Percentiles rank a stretch among this genome's conserved stretches.
Conservation (phyloP, 2,329 filamentous ascomycete genomes). For the Fusarium compactum region DNA sequence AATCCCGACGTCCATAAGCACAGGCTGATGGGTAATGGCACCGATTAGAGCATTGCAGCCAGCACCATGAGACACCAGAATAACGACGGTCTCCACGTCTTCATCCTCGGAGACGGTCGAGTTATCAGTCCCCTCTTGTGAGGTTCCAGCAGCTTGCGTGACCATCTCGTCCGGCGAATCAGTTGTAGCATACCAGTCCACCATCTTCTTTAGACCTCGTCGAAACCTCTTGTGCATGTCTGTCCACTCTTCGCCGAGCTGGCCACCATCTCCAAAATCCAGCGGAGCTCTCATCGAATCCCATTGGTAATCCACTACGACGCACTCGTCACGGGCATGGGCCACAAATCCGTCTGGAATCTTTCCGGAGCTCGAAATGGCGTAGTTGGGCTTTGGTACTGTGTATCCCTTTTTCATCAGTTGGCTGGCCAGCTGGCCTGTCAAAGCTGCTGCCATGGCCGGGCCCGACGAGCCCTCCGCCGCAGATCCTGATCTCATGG, state of each 20-base stretch:
- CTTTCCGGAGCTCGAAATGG: constrained; percentile 80
- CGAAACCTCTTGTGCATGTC: constrained; percentile 93
- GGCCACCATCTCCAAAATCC: constrained; percentile 88
- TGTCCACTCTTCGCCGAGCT: constrained; percentile 94
- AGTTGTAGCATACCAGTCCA: constrained; percentile 81
- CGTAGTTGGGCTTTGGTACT: constrained; percentile 83
- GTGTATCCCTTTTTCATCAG: constrained; percentile 68
- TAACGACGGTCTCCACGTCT: constrained; percentile 79
- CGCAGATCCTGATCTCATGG: constrained; percentile 33
- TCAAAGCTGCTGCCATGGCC: constrained; percentile 52
- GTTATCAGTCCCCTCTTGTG: constrained; percentile 50
- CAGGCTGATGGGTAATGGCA: constrained; percentile 89
- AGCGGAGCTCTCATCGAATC: constrained; percentile 86
- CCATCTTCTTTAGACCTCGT: constrained; percentile 79
- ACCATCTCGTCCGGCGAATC: constrained; percentile 65
- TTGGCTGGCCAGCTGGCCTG: constrained; percentile 45
- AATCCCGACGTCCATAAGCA: constrained; percentile 89
- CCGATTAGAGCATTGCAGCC: constrained; percentile 96
- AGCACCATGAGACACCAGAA: constrained; percentile 93
- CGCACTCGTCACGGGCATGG: constrained; percentile 88
- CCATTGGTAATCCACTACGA: constrained; percentile 94
- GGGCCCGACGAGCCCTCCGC: constrained; percentile 49
- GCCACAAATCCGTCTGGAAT: constrained; percentile 91
- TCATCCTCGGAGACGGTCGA: constrained; percentile 63
- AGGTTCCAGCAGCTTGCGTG: constrained; percentile 50